A percentile compares a stretch with the other conserved stretches of the same genome.
phyloP scores from a whole-genome alignment of 805 yeast species.

The Wickerhamomyces queroliae region DNA sequence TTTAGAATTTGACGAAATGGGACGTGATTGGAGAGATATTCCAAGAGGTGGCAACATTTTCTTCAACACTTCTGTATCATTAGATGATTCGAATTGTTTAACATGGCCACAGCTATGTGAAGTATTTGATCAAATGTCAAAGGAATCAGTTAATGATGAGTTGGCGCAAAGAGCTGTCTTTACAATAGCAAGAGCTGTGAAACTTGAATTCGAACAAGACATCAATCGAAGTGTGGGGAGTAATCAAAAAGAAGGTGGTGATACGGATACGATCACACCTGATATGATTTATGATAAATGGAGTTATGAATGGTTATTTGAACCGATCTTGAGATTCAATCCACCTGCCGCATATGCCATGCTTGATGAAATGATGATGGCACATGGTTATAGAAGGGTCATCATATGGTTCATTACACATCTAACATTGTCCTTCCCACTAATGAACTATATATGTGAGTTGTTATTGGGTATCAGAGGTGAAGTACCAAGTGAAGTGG shows the following conservation, averaged over 20 bases:
- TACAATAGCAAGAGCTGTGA: slow-evolving; percentile 50
- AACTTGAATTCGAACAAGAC: slow-evolving; percentile 32
- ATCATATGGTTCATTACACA: slow-evolving; percentile 67
- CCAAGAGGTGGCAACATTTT: slow-evolving; percentile 53
- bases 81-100: slow-evolving; percentile 10
- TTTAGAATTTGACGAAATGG: slow-evolving; percentile 51
- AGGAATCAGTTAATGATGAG: slow-evolving; percentile 19
- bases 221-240: slow-evolving; percentile 22
- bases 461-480: slow-evolving; percentile 56
- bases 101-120: slow-evolving; percentile 20
- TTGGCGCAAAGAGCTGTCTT: slow-evolving; percentile 36
- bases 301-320: slow-evolving; percentile 41
- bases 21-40: slow-evolving; percentile 69
- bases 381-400: slow-evolving; percentile 54
- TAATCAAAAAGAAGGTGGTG: slow-evolving; percentile 15
- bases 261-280: slow-evolving; percentile 32
- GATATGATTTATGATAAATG: slow-evolving; percentile 45
- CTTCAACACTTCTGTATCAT: slow-evolving; percentile 16
- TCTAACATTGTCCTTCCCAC: slow-evolving; percentile 45
- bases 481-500: slow-evolving; percentile 8
- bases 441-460: slow-evolving; percentile 61
- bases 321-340: slow-evolving; percentile 44
- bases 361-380: slow-evolving; percentile 69
- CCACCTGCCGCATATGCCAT: slow-evolving; percentile 47
- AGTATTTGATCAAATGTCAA: slow-evolving; percentile 22